These are phyloP conservation scores for Torulaspora microellipsoides DNA, from an alignment of 805 yeast species.

Conservation along the genomic window DNA sequence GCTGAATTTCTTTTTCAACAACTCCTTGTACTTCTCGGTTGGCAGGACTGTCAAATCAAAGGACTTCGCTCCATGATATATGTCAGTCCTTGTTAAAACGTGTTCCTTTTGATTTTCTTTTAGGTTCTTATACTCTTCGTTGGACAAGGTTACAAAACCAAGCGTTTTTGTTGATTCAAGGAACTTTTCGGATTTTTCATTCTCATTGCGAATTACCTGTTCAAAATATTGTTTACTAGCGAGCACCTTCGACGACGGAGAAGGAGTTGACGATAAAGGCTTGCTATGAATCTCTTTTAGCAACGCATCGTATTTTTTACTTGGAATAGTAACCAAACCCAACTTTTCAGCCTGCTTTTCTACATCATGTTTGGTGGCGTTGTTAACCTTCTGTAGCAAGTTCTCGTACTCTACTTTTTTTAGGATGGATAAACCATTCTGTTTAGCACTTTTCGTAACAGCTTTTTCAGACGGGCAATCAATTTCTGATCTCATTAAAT, in stretches of 20 bases:
- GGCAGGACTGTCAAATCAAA: slow-evolving; percentile 44
- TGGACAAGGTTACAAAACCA: slow-evolving; percentile 34
- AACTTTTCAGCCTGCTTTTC: slow-evolving; percentile 28
- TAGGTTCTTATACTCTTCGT: slow-evolving; percentile 34
- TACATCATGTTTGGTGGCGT: slow-evolving; percentile 30
- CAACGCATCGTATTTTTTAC: slow-evolving; percentile 12
- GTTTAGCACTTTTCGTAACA: slow-evolving; percentile 22
- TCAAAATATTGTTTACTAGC: slow-evolving; percentile 37
- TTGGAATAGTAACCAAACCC: slow-evolving; percentile 30
- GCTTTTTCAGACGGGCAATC: slow-evolving; percentile 28
- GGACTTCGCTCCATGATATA: slow-evolving; percentile 37
- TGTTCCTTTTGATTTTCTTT: slow-evolving; percentile 31
- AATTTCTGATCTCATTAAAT: slow-evolving; percentile 19
- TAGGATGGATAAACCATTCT: slow-evolving; percentile 27
- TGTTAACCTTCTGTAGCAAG: slow-evolving; percentile 12
- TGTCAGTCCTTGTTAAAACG: slow-evolving; percentile 32
- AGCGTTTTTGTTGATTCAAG: slow-evolving; percentile 33
- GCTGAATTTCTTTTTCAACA: slow-evolving; percentile 30
- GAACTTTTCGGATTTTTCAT: slow-evolving; percentile 28
- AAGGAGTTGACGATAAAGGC: slow-evolving; percentile 4
- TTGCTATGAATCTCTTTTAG: slow-evolving; percentile 7
- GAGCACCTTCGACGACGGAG: slow-evolving; percentile 29
- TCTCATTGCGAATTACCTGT: slow-evolving; percentile 29
- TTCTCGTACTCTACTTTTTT: slow-evolving; percentile 24
- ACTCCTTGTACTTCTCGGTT: slow-evolving; percentile 39